phyloP scores from a whole-genome alignment of 768 basidiomycete genomes.

The Leccinellum rugosiceps region DNA sequence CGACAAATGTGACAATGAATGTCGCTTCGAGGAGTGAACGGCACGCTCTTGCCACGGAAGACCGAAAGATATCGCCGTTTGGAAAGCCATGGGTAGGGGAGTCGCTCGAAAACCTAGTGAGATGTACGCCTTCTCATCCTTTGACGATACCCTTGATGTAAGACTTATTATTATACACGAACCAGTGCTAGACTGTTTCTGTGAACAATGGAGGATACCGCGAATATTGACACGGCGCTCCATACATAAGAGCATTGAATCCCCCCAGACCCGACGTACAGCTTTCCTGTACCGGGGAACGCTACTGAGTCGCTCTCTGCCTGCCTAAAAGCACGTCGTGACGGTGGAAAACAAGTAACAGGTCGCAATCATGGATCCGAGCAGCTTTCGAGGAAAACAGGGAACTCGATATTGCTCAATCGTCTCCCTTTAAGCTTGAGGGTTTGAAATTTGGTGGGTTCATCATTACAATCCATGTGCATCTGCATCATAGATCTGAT shows the following conservation, averaged over 20 bases:
- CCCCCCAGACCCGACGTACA: neutral
- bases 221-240: neutral
- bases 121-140: neutral
- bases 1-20: neutral
- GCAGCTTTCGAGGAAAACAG: neutral
- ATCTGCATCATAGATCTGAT: neutral
- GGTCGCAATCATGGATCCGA: neutral
- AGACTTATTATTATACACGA: neutral
- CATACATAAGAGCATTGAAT: neutral
- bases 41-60: neutral
- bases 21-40: too few species aligned
- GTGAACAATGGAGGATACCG: neutral
- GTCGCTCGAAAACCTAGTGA: neutral
- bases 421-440: neutral
- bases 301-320: neutral
- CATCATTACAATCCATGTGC: neutral
- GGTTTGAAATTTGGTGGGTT: neutral
- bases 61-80: neutral
- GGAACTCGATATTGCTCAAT: neutral
- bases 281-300: neutral
- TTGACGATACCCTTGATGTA: neutral
- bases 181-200: neutral
- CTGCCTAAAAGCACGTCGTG: neutral
- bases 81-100: too few species aligned
- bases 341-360: neutral